Conservation (phyloP, 169 alveolate species). For the Plasmodium gaboni region DNA sequence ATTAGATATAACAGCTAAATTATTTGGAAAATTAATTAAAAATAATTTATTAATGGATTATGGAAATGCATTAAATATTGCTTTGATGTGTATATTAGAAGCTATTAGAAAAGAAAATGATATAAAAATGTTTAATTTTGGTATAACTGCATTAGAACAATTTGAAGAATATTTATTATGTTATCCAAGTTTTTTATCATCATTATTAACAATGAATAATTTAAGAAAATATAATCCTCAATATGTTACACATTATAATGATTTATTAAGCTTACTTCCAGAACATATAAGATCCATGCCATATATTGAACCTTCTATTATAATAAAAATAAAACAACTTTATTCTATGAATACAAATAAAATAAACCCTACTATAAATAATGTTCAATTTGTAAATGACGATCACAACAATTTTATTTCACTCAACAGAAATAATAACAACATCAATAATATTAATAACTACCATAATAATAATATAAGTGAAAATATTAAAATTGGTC, state of each 20-base stretch:
- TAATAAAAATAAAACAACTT: constrained; percentile 52
- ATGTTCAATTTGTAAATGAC: constrained; percentile 14
- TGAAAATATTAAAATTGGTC: constrained; percentile 1
- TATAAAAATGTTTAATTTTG: constrained; percentile 86
- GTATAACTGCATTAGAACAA: constrained; percentile 86
- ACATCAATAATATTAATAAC: not conserved
- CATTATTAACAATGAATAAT: constrained; percentile 32
- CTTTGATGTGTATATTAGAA: constrained; percentile 84
- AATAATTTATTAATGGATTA: constrained; percentile 80
- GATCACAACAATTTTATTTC: constrained; percentile 23
- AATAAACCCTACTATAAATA: constrained; percentile 1
- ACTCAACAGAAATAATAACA: constrained; percentile 22
- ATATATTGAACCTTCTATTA: constrained; percentile 72
- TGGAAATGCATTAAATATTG: constrained; percentile 81
- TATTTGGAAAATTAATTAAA: constrained; percentile 87
- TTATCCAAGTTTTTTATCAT: constrained; percentile 84
- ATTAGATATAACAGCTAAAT: constrained; percentile 88
- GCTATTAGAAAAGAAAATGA: constrained; percentile 82
- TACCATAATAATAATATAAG: not conserved
- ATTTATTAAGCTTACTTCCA: constrained; percentile 42
- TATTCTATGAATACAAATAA: constrained; percentile 26
- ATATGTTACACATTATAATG: constrained; percentile 38
- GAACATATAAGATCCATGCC: constrained; percentile 65
- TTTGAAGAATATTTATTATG: constrained; percentile 83
- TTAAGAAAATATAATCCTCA: constrained; percentile 65